Evolutionary conservation across 1,284 basidiomycete genomes (phyloP).

Genomic region (Irpex sp.): DNA sequence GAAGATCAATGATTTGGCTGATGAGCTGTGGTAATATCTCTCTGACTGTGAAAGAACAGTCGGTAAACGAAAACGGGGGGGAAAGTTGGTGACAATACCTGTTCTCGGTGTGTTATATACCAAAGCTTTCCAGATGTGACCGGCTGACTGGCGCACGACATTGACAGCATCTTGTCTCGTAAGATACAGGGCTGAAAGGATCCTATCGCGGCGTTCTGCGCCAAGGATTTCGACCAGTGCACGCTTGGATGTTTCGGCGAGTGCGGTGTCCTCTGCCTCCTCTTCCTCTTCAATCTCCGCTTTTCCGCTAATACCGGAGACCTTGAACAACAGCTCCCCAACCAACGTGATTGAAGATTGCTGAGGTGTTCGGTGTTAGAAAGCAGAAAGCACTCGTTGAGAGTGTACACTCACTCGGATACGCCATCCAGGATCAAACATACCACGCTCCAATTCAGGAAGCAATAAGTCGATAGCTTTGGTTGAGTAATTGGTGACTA

Average conservation of each 20-base stretch:
- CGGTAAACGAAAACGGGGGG: neutral
- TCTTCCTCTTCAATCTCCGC: constrained; percentile 81
- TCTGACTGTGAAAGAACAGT: constrained; percentile 53
- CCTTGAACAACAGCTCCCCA: constrained; percentile 94
- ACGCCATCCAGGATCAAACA: constrained; percentile 95
- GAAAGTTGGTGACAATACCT: constrained; percentile 38
- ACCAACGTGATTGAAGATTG: constrained; percentile 95
- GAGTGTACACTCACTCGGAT: constrained; percentile 70
- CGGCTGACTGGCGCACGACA: constrained; percentile 86
- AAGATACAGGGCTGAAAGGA: constrained; percentile 89
- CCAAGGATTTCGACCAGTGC: constrained; percentile 90
- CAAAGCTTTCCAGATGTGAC: constrained; percentile 98
- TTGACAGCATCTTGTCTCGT: constrained; percentile 93
- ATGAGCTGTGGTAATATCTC: constrained; percentile 92
- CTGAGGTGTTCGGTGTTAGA: constrained; percentile 34
- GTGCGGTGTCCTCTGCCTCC: constrained; percentile 55
- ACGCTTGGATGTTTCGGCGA: constrained; percentile 77
- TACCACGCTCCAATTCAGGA: constrained; percentile 92
- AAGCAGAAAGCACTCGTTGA: constrained; percentile 2
- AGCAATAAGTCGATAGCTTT: constrained; percentile 93
- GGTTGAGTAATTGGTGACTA: constrained; percentile 92
- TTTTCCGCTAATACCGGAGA: constrained; percentile 97
- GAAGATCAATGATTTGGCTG: constrained; percentile 67
- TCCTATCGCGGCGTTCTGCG: constrained; percentile 84
- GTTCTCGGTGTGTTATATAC: constrained; percentile 89